These are phyloP conservation scores for Golubevia sp. DNA, from an alignment of 1,284 basidiomycete species.

Conservation along the genomic window DNA sequence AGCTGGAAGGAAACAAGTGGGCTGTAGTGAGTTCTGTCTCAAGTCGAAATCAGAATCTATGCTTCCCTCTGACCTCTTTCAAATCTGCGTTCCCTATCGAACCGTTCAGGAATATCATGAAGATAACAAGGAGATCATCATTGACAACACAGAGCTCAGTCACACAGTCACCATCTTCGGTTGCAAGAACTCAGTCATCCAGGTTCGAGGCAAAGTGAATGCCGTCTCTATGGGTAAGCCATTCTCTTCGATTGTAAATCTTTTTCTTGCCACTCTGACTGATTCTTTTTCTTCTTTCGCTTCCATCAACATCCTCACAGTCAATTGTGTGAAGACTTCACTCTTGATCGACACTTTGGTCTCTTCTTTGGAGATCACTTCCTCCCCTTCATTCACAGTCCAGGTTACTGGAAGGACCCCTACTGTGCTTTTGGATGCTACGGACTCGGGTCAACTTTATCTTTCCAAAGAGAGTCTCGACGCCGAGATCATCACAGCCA, in stretches of 20 bases:
- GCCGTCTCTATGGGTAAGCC: conserved; percentile 82
- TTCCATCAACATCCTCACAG: conserved; percentile 63
- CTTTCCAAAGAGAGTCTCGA: conserved; percentile 80
- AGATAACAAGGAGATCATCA: conserved; percentile 74
- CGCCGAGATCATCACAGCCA: conserved; percentile 89
- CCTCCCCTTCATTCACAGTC: conserved; percentile 87
- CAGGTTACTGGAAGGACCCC: conserved; percentile 89
- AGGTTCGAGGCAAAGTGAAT: conserved; percentile 93
- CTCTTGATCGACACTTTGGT: conserved; percentile 89
- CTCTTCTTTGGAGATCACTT: conserved; percentile 83
- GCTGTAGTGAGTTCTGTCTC: conserved; percentile 70
- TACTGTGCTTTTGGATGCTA: conserved; percentile 90
- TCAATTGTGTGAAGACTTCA: conserved; percentile 86
- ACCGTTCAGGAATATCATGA: conserved; percentile 84
- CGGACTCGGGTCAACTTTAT: conserved; percentile 93
- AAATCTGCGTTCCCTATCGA: neutral
- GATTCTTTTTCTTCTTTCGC: conserved; percentile 1
- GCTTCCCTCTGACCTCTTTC: conserved; percentile 1
- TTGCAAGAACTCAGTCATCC: conserved; percentile 86
- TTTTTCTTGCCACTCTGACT: conserved; percentile 4
- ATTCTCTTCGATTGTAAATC: too few species aligned
- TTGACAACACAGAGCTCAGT: conserved; percentile 78
- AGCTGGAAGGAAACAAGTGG: conserved; percentile 93
- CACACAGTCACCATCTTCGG: conserved; percentile 89
- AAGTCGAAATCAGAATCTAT: neutral